Base-by-base conservation (phyloP, 352 stramenopile genomes). In the Halophytophthora polymorphica region DNA sequence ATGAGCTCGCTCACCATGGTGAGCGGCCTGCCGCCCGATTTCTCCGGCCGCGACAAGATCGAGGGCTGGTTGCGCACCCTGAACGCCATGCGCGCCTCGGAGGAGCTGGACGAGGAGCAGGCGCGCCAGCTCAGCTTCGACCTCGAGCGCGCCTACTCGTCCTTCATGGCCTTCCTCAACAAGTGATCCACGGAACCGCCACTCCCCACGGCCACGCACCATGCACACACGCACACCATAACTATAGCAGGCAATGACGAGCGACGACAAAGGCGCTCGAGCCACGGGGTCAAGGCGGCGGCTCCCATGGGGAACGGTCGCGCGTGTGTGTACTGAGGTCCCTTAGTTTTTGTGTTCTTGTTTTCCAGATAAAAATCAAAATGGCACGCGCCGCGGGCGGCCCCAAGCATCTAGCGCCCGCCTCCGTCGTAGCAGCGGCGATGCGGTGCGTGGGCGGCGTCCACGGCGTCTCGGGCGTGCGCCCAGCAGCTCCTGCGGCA, bases 71-170 rank as follows among this genome's bases (percentile, higher is more conserved):
- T 99, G 44, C 75, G 96, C 41, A 96, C 90, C 25, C 78, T 99
- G 49, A 99, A 99, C 72, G 66, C 67, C 2, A 96, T 99, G 93
- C 87, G 96, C 38, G 97, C 97, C 34, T 91, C 96, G 0, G 96
- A 99, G 42, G 90, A 97, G 58, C 92, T 99, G 31, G 80, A 95
- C 51, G 96, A 99, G 44, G 91, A 97, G 53, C 94, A 98, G 71
- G 79, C 90, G 29, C 83, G 95, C 33, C 96, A 99, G 70, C 75
- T 99, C 19, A 92, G 87, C 57, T 94, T 97, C 50, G 96, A 99
- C 71, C 83, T 99, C 33, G 95, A 99, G 54, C 82, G 73, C 17
- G 85, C 93, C 2, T 99, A 99, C 81, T 88, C 83, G 50, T 96
- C 96, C 29, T 99, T 98, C 65, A 90, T 91, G 73, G 73, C 78